Evolutionary conservation across 1,284 basidiomycete genomes (phyloP), one percentile per base, ranked within the genome.

Genomic region (Coniferiporia weirii): DNA sequence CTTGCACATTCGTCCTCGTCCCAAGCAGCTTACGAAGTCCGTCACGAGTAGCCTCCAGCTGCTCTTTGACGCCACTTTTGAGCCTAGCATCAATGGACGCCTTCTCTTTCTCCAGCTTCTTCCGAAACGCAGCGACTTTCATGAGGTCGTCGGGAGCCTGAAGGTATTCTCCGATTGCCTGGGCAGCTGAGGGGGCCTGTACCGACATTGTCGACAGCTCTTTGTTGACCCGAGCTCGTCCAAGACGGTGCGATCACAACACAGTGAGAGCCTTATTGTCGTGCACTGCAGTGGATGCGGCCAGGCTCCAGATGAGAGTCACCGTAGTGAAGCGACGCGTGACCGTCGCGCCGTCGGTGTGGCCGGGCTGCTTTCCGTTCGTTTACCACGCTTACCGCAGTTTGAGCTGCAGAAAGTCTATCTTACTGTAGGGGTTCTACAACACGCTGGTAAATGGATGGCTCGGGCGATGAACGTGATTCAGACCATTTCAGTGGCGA

Each of bases 101-200:
- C 73, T 97, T 96, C 75, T 99, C 96, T 74, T 96, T 97, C 73
- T 95, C 88, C 32, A 98, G 81, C 71, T 97, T 97, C 79, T 95
- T 96, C 62, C 93, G 85, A 68, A 94, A 93, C 0, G 91, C 85
- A 2, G 84, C 79, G 51, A 98, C 84, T 75, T 98, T 98, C 68
- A 87, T 78, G 52, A 98, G 85, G 74, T 98, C 96, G 71, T 98
- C 95, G 1, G 95, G 95, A 32, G 92, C 90, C 66, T 95, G 91
- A 3, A 95, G 80, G 68, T 92, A 87, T 75, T 95, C 91, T 61
- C 89, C 89, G 50, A 91, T 81, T 34, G 88, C 86, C 69, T 92
- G 89, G 0, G 89, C 86, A 36, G 89, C 89, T 57, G 88, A 88
- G n/a, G 56, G 54, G 34, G 56, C 50, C 35, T 61, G 60, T n/a